Evolutionary conservation across 805 yeast species (phyloP), one percentile per base, ranked within the genome.

Genomic region (Martiniozyma abietophila): DNA sequence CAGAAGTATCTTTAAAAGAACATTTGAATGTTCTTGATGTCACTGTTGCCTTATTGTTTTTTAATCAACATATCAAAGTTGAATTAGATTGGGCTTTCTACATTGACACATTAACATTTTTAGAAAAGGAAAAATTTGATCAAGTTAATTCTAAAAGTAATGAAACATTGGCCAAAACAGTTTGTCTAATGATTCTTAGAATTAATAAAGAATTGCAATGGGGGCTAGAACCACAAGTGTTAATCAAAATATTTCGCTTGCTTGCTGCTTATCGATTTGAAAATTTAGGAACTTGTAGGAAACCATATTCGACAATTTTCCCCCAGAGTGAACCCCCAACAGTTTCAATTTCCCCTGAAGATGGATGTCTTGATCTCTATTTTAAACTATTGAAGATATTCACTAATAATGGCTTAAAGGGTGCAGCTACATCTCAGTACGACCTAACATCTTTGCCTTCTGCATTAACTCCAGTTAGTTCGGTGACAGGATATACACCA

Each of bases 391-490:
- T 58, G 25, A 41, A 39, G 4, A 38, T 49, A 1, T 56, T 48
- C 31, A 45, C 48, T 2, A 36, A 38, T 4, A 37, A 38, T 19
- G 18, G 23, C 17, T 21, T 34, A 5, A 21, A 18, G 29, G 19
- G 18, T 17, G 17, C 21, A 11, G 8, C 23, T 18, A 17, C 25
- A 12, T 16, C 31, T 7, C 32, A 28, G 4, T 34, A 34, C n/a
- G 23, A 28, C 11, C 23, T 34, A 4, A n/a, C 31, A 6, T 23
- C 19, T 12, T 22, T 34, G 12, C 26, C 22, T 16, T 18, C 26
- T 9, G 37, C 56, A 27, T 39, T 59, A 15, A 54, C 51, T 8
- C 64, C 64, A 1, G 46, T 58, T 9, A 53, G 59, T 12, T 48
- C 51, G 16, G 42, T 55, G 8, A 38, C 43, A 24, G 50, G 54